Base-by-base conservation (phyloP, 805 yeast species). In the Candida mattraensis region DNA sequence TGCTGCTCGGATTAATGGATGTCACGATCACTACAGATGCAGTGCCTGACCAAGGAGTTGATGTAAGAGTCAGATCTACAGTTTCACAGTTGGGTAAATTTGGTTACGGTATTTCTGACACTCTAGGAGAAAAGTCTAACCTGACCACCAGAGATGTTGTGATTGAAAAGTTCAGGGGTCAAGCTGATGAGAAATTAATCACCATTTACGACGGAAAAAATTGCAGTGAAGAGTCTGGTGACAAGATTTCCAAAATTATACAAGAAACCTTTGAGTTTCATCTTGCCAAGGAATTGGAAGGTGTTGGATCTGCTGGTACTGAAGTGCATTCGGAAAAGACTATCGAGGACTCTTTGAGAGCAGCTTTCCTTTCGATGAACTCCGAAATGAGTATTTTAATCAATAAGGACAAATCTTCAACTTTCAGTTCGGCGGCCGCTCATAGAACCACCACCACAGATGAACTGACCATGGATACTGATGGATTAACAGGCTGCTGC, bases 21-120 rank as follows among this genome's bases (percentile, higher is more conserved):
- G 95, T 93, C 16, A 93, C 99, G 1, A 72, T 91, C 43, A 87
- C 95, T 1, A 83, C 95, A 0, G 81, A 88, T 11, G 72, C 83
- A 10, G 84, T 89, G 6, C 98, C 97, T 7, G 98, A 91, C 60
- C 96, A 89, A 60, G 70, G 76, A 8, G 77, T 77, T 9, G 81
- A 84, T 50, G 75, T 85, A 47, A 83, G 99, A 64, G 83, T 93
- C 13, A 78, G 99, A 50, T 87, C 97, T 0, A 84, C 95, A 0
- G 91, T 89, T 11, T 83, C 96, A 0, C 83, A 78, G 32, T 62
- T 87, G 15, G 81, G 83, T 30, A 76, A 75, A 29, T 74, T 85
- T 66, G 79, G 87, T 0, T 87, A 88, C 54, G 99, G 99, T 55
- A 88, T 93, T 32, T 83, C 97, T 1, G 99, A 93, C 60, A 69